Percentiles rank a stretch among this genome's conserved stretches.
Evolutionary conservation across 805 yeast genomes (phyloP).

Genomic region (Barnettozyma siamensis): DNA sequence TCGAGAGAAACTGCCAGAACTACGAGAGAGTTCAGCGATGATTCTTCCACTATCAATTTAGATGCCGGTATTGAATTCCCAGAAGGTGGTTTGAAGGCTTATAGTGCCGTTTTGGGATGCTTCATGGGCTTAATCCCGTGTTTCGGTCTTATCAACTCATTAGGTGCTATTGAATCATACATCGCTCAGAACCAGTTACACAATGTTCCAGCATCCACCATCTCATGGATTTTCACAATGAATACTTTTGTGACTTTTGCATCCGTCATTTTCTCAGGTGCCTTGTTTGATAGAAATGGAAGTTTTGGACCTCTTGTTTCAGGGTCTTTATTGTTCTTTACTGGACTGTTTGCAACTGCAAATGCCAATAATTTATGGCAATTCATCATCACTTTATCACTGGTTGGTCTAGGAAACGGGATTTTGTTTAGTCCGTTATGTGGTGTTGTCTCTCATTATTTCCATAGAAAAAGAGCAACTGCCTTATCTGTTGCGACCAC

Average conservation of each 20-base stretch:
- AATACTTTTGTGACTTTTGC: constrained; percentile 47
- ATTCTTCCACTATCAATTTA: neutral
- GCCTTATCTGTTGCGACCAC: constrained; percentile 46
- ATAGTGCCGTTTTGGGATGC: constrained; percentile 52
- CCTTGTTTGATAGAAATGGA: constrained; percentile 60
- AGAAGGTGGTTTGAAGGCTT: constrained; percentile 57
- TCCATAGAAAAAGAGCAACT: constrained; percentile 49
- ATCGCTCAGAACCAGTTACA: constrained; percentile 49
- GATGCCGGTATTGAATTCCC: constrained; percentile 29
- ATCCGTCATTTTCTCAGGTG: constrained; percentile 51
- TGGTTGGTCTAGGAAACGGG: constrained; percentile 57
- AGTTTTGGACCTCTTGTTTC: constrained; percentile 37
- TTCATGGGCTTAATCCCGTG: constrained; percentile 54
- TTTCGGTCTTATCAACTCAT: constrained; percentile 54
- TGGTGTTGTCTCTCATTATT: constrained; percentile 64
- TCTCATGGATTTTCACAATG: constrained; percentile 66
- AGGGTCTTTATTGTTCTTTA: constrained; percentile 41
- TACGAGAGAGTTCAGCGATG: too few relatives aligned
- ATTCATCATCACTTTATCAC: constrained; percentile 53
- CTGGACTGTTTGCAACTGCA: constrained; percentile 56
- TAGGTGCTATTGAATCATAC: constrained; percentile 65
- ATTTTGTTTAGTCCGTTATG: constrained; percentile 56
- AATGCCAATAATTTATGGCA: constrained; percentile 49
- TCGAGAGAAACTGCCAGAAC: too few relatives aligned
- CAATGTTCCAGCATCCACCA: constrained; percentile 40